Conservation (phyloP, 306 rosid species). For the Vigna mungo region DNA sequence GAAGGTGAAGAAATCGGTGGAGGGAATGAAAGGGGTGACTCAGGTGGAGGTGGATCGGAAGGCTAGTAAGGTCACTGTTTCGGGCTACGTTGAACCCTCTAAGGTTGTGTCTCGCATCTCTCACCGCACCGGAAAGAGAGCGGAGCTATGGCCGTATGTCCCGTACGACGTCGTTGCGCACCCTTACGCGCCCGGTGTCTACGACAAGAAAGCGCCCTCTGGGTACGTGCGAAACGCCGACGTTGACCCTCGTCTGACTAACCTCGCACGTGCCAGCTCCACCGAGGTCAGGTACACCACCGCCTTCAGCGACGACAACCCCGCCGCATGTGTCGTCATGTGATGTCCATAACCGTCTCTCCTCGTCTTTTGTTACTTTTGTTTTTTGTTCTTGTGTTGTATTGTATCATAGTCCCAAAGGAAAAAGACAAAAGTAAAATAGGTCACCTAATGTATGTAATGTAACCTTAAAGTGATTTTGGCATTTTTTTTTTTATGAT, state of each 20-base stretch:
- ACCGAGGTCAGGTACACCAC: slow-evolving; percentile 81
- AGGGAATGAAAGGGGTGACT: slow-evolving; percentile 84
- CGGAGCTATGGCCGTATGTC: slow-evolving; percentile 87
- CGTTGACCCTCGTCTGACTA: slow-evolving; percentile 47
- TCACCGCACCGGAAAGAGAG: slow-evolving; percentile 85
- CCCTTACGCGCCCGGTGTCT: slow-evolving; percentile 76
- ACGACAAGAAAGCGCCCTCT: slow-evolving; percentile 79
- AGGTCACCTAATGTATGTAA: background rate
- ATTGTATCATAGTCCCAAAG: background rate
- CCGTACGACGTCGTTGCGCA: slow-evolving; percentile 83
- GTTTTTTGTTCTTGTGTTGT: background rate
- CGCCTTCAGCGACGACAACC: slow-evolving; percentile 87
- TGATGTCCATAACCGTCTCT: slow-evolving; percentile 7
- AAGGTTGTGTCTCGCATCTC: slow-evolving; percentile 72
- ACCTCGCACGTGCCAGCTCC: slow-evolving; percentile 83
- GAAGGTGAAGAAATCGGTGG: slow-evolving; percentile 68
- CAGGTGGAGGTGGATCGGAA: slow-evolving; percentile 72
- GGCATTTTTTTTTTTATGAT: too few relatives aligned
- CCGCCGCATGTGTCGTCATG: slow-evolving; percentile 74
- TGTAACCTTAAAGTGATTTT: too few relatives aligned
- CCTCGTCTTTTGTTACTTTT: background rate
- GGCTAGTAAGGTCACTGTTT: slow-evolving; percentile 72
- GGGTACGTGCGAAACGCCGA: slow-evolving; percentile 71
- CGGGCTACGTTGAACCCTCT: slow-evolving; percentile 68
- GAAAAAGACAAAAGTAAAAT: background rate